Evolutionary conservation across 257 asterid species (phyloP), one percentile per base, ranked within the genome.

Genomic region (Linderniella brevidens): DNA sequence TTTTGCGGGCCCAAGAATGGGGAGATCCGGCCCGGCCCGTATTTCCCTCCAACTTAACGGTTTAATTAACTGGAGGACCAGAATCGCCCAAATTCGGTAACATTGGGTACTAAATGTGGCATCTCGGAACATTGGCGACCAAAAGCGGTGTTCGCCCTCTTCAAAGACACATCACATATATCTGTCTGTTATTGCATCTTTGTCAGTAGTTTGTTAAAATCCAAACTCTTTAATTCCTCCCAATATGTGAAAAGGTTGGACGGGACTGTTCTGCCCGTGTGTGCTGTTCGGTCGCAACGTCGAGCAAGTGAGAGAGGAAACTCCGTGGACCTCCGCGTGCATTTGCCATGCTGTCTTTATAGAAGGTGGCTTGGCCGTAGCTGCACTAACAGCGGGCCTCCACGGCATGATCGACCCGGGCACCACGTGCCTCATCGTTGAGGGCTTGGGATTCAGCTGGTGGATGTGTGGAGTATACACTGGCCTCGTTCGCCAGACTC

Each of bases 401-500:
- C 77, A 90, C 48, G 94, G 96, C 45, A 13, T 79, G 50, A 62
- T 90, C 60, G 99, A 90, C 57, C 96, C 99, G 2, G 68, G 93
- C 62, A 71, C 88, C 0, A 71, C 93, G 39, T 81, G 72, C 68
- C 99, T 90, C 64, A 66, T 90, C 35, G 57, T 71, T 49, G 96
- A 90, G 71, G 96, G 99, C 41, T 66, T 90, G 73, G 60, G 81
- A 43, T 90, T 90, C 68, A 68, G 99, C 68, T 90, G 99, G 99
- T 90, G 99, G 99, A 77, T 90, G 96, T 90, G 98, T 68, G 99
- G 96, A 37, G 81, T 90, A 64, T 85, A 90, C 70, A 84, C 98
- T 37, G 94, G 96, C 49, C 74, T 85, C 43, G 66, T 69, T 39
- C 68, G 94, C 44, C 96, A 90, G 64, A 62, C 88, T 0, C 61